These are phyloP conservation scores for Petunia axillaris DNA, from an alignment of 257 asterid genomes.

Conservation along the genomic window DNA sequence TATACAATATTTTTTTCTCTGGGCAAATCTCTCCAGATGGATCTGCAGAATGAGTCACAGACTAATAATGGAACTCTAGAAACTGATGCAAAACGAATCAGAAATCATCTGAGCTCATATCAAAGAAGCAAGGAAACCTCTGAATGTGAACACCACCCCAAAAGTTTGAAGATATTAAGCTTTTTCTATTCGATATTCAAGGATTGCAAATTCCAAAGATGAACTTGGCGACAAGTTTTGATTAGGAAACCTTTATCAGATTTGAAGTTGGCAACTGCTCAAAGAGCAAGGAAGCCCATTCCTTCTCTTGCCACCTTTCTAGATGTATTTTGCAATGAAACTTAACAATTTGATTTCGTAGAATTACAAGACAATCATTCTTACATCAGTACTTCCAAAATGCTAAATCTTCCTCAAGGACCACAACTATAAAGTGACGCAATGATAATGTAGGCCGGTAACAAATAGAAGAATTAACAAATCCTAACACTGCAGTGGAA, in stretches of 20 bases:
- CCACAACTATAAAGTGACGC: not conserved
- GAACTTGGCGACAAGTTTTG: not conserved
- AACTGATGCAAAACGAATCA: not conserved
- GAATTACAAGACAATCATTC: not conserved
- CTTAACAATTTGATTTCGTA: not conserved
- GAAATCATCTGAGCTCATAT: not conserved
- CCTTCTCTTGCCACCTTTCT: not conserved
- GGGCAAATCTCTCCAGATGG: constrained; percentile 59
- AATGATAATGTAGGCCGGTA: not conserved
- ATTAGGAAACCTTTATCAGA: not conserved
- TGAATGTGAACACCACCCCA: not conserved
- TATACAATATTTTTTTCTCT: constrained; percentile 65
- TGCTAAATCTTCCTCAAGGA: not conserved
- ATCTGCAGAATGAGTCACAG: constrained; percentile 42
- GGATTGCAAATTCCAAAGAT: not conserved
- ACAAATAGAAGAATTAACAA: not conserved
- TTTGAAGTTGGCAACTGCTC: not conserved
- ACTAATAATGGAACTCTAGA: constrained; percentile 9
- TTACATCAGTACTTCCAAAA: not conserved
- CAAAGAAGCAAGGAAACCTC: not conserved
- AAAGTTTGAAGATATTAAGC: not conserved
- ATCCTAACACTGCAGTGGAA: not conserved
- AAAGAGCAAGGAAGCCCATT: not conserved
- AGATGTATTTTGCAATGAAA: constrained; percentile 3
- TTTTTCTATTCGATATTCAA: not conserved